These are phyloP conservation scores for Rhizopogon vulgaris DNA, from an alignment of 768 basidiomycete genomes.

Conservation along the genomic window DNA sequence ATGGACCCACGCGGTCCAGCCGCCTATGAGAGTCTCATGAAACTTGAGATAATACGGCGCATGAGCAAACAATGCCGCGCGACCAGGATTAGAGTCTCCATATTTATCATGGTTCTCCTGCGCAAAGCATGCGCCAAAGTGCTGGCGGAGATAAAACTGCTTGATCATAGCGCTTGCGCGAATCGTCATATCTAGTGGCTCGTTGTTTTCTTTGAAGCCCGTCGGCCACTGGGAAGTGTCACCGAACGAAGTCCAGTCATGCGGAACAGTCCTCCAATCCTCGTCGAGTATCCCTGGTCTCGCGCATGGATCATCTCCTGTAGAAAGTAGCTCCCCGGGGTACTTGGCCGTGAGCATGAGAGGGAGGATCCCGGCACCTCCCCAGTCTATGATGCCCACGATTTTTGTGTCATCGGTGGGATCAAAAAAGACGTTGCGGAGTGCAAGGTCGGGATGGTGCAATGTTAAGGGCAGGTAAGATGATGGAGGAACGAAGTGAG, in stretches of 20 bases:
- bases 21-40: not conserved
- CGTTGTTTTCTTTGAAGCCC: not conserved
- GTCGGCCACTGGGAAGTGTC: not conserved
- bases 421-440: not conserved
- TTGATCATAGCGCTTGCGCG: not conserved
- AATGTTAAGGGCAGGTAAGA: not conserved
- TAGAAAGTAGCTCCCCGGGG: not conserved
- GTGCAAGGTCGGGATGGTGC: not conserved
- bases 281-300: not conserved
- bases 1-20: not conserved
- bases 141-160: not conserved
- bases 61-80: not conserved
- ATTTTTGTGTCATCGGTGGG: not conserved
- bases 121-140: not conserved
- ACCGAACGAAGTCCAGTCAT: constrained; percentile 1
- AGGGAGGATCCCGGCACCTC: not conserved
- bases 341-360: not conserved
- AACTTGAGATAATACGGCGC: not conserved
- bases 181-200: not conserved
- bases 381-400: not conserved
- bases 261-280: not conserved
- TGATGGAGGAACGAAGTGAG: not conserved
- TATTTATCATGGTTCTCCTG: not conserved
- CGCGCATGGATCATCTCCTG: not conserved
- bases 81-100: not conserved